phyloP scores from a whole-genome alignment of 1,284 basidiomycete genomes.

The Ustilago curta region DNA sequence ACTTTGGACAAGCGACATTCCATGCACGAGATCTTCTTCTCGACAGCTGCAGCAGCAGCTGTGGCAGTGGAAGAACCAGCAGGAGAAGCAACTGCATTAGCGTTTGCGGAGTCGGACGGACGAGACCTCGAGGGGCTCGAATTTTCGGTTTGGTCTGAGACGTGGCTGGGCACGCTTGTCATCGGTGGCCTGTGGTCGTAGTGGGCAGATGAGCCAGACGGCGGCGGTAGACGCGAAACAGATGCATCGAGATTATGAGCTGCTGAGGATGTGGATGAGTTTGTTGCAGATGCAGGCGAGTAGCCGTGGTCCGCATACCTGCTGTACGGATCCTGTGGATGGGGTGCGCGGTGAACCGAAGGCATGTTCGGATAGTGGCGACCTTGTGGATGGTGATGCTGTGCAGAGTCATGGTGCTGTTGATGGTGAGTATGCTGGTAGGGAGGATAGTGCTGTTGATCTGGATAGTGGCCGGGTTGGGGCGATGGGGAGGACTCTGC shows the following conservation, averaged over 20 bases:
- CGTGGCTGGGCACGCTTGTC: conserved; percentile 6
- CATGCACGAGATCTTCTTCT: conserved; percentile 57
- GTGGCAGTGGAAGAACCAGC: conserved; percentile 1
- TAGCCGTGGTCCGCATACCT: conserved; percentile 27
- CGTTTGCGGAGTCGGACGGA: not conserved
- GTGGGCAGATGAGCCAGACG: conserved; percentile 4
- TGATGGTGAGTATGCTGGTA: conserved; percentile 11
- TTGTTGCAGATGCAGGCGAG: conserved; percentile 23
- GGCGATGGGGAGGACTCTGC: conserved; percentile 48
- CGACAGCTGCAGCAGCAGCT: conserved; percentile 13
- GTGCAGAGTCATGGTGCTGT: conserved; percentile 11
- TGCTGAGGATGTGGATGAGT: conserved; percentile 17
- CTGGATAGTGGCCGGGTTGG: conserved; percentile 23
- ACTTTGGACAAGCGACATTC: conserved; percentile 52
- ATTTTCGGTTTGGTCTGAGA: conserved; percentile 11
- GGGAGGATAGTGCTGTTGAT: conserved; percentile 12
- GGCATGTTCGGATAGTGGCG: conserved; percentile 22
- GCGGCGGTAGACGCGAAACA: conserved; percentile 8
- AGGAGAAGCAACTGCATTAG: not conserved
- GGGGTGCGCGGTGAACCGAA: conserved; percentile 14
- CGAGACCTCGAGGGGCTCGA: not conserved
- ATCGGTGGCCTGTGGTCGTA: conserved; percentile 6
- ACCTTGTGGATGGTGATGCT: conserved; percentile 14
- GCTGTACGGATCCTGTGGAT: conserved; percentile 29
- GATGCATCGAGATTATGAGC: conserved; percentile 10